A percentile compares a stretch with the other conserved stretches of the same genome.
Evolutionary conservation across 257 asterid species (phyloP).

Genomic region (Ligustrum vulgare): DNA sequence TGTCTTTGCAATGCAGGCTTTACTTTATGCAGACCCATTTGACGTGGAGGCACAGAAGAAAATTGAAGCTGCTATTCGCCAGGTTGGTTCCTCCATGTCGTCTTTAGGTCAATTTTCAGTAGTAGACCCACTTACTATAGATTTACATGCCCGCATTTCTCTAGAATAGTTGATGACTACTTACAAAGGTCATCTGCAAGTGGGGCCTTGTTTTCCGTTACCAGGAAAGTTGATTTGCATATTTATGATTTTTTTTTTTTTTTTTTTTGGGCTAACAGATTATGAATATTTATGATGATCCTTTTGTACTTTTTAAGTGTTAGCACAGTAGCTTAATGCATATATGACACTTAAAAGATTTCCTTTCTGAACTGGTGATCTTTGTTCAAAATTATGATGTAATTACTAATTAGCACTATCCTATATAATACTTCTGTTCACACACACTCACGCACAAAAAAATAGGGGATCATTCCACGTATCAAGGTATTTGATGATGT

Average conservation of each 20-base stretch:
- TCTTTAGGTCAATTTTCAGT: slow-evolving; percentile 15
- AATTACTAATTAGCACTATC: background rate
- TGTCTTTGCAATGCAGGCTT: slow-evolving; percentile 49
- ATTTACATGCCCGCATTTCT: slow-evolving; percentile 7
- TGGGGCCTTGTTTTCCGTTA: background rate
- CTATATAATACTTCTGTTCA: background rate
- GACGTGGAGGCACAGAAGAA: slow-evolving; percentile 97
- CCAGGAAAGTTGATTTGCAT: background rate
- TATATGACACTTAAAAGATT: background rate
- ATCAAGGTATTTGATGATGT: too few relatives aligned
- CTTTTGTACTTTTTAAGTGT: background rate
- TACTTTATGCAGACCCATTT: slow-evolving; percentile 96
- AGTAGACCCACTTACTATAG: slow-evolving; percentile 7
- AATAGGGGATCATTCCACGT: too few relatives aligned
- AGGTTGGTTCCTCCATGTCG: slow-evolving; percentile 45
- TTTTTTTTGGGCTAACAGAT: background rate
- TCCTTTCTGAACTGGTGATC: background rate
- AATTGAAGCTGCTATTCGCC: slow-evolving; percentile 92
- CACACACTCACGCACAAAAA: background rate
- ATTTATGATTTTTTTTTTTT: background rate
- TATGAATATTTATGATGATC: background rate
- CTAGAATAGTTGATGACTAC: background rate
- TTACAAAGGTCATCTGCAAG: background rate
- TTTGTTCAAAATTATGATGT: background rate
- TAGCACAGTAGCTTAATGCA: background rate